These are phyloP conservation scores for Oryza nivara DNA, from an alignment of 176 grass and related monocot species.

Conservation along the genomic window DNA sequence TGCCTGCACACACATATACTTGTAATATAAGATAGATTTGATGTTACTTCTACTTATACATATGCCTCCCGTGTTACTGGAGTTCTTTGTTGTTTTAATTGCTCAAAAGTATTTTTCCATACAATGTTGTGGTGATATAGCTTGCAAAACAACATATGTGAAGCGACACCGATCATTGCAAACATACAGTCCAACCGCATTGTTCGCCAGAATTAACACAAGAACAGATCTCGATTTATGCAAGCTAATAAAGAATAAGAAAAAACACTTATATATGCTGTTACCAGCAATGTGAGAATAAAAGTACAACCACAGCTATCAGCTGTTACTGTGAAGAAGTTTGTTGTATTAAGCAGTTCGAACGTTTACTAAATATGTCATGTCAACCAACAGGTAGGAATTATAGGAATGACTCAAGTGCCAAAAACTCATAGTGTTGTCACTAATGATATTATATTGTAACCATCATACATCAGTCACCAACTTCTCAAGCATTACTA, in stretches of 20 bases:
- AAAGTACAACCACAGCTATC: background rate
- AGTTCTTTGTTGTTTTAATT: constrained; percentile 2
- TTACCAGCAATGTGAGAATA: constrained; percentile 17
- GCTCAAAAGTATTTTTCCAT: constrained; percentile 12
- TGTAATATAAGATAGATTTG: constrained; percentile 51
- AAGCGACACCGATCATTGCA: background rate
- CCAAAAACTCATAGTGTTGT: background rate
- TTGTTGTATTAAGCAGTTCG: constrained; percentile 46
- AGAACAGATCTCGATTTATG: constrained; percentile 9
- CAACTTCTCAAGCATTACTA: constrained; percentile 30
- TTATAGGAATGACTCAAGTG: constrained; percentile 34
- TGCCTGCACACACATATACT: constrained; percentile 25
- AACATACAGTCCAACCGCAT: background rate
- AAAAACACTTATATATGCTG: constrained; percentile 26
- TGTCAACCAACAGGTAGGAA: constrained; percentile 55
- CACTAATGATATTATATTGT: constrained; percentile 24
- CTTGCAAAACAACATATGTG: background rate
- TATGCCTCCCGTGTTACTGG: constrained; percentile 21
- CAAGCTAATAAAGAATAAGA: constrained; percentile 9
- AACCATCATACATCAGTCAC: constrained; percentile 32
- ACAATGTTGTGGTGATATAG: background rate
- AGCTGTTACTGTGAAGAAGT: constrained; percentile 20
- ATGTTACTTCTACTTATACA: constrained; percentile 13
- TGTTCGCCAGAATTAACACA: background rate
- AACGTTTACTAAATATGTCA: constrained; percentile 46